Conservation (phyloP, 805 yeast species). For the Brettanomyces naardenensis region DNA sequence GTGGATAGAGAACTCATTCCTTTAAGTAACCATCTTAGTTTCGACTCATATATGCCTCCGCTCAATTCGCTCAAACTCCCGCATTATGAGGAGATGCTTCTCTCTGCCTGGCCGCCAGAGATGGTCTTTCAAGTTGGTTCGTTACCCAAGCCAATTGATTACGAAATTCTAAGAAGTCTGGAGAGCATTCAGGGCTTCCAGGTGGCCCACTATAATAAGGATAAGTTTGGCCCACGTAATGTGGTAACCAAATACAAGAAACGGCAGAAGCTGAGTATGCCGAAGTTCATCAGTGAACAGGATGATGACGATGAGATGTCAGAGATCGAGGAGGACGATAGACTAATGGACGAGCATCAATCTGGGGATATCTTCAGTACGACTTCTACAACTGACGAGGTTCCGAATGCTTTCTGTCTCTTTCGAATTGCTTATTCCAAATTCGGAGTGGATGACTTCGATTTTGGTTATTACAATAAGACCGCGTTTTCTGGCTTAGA, state of each 20-base stretch:
- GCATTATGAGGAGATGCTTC: slow-evolving; percentile 63
- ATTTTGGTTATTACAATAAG: slow-evolving; percentile 74
- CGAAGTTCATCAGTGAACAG: slow-evolving; percentile 58
- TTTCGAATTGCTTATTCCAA: slow-evolving; percentile 75
- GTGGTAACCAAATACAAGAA: slow-evolving; percentile 32
- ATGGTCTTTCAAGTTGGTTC: slow-evolving; percentile 52
- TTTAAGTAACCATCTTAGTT: slow-evolving; percentile 16
- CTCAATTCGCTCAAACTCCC: slow-evolving; percentile 79
- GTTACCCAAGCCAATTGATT: slow-evolving; percentile 46
- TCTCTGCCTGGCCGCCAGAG: slow-evolving; percentile 75
- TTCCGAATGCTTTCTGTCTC: slow-evolving; percentile 71
- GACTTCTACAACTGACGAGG: slow-evolving; percentile 28
- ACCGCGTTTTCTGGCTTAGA: slow-evolving; percentile 81
- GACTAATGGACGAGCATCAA: neutral
- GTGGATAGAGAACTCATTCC: slow-evolving; percentile 26
- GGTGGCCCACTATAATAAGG: slow-evolving; percentile 47
- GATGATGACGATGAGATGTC: slow-evolving; percentile 27
- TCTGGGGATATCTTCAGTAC: slow-evolving; percentile 21
- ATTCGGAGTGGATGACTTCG: slow-evolving; percentile 92
- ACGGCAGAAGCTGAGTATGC: slow-evolving; percentile 22
- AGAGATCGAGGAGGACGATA: slow-evolving; percentile 13
- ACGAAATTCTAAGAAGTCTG: slow-evolving; percentile 33
- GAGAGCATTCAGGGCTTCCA: slow-evolving; percentile 27
- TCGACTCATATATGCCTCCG: slow-evolving; percentile 44
- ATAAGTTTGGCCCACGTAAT: slow-evolving; percentile 52